phyloP scores from a whole-genome alignment of 768 basidiomycete genomes.

The Tylopilus sp. region DNA sequence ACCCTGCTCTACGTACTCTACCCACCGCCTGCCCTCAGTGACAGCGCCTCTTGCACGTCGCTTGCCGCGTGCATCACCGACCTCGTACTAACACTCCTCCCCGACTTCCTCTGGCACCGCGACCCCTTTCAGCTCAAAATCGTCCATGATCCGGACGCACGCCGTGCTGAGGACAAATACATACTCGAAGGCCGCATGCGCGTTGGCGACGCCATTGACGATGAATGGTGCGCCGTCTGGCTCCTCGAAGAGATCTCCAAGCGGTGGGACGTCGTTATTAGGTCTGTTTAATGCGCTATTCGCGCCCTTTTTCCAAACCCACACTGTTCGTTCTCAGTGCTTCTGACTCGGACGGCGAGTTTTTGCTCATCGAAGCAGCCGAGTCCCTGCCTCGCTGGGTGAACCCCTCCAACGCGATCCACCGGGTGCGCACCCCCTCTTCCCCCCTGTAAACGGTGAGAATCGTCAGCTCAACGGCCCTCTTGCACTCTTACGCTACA shows the following conservation, averaged over 20 bases:
- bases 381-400: conserved; percentile 88
- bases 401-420: conserved; percentile 84
- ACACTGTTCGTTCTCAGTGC: conserved; percentile 30
- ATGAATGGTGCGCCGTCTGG: conserved; percentile 97
- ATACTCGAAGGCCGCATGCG: conserved; percentile 81
- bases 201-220: conserved; percentile 95
- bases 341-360: conserved; percentile 92
- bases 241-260: conserved; percentile 72
- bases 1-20: conserved; percentile 76
- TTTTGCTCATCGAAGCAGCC: conserved; percentile 94
- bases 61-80: conserved; percentile 65
- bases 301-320: neutral
- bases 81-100: conserved; percentile 52
- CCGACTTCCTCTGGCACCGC: conserved; percentile 76
- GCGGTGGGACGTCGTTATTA: conserved; percentile 77
- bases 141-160: conserved; percentile 41
- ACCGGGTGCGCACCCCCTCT: conserved; percentile 68
- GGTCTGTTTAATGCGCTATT: conserved; percentile 44
- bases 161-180: conserved; percentile 36
- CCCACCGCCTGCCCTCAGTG: conserved; percentile 49
- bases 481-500: conserved; percentile 36
- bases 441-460: conserved; percentile 28
- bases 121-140: conserved; percentile 80
- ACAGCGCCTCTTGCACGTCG: conserved; percentile 58
- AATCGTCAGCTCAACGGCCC: conserved; percentile 29